A percentile compares a stretch with the other conserved stretches of the same genome.
Evolutionary conservation across 495 filamentous ascomycete species (phyloP).

Genomic region (Sordaria brevicollis): DNA sequence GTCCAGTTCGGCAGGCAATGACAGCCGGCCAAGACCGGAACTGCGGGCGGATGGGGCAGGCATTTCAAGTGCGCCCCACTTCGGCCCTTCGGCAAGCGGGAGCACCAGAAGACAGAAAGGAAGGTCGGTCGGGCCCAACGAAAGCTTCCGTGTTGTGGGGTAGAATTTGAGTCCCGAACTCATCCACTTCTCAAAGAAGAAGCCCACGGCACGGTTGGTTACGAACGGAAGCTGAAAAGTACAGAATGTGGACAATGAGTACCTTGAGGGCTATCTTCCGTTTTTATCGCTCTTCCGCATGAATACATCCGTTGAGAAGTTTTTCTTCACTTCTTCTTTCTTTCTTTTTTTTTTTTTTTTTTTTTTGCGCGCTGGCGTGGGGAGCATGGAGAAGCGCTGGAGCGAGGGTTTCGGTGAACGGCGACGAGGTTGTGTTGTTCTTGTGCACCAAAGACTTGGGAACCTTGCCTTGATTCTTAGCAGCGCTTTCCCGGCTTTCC

Average conservation of each 20-base stretch:
- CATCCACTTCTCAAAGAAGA: too few species aligned
- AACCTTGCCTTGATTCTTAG: not conserved
- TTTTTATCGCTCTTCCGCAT: not conserved
- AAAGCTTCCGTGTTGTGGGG: not conserved
- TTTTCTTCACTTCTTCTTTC: too few species aligned
- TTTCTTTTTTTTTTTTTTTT: not conserved
- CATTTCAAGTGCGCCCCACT: not conserved
- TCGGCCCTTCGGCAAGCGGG: not conserved
- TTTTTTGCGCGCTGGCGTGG: not conserved
- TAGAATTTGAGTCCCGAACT: not conserved
- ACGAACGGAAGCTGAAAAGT: not conserved
- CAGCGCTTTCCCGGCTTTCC: not conserved
- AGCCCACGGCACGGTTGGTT: too few species aligned
- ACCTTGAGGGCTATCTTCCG: not conserved
- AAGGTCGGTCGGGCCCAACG: not conserved
- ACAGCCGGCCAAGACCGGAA: too few species aligned
- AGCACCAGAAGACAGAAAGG: not conserved
- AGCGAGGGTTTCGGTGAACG: too few species aligned
- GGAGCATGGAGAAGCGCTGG: not conserved
- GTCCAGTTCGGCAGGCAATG: not conserved
- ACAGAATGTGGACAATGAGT: not conserved
- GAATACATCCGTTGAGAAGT: not conserved
- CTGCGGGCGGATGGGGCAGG: not conserved
- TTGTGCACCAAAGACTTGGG: not conserved
- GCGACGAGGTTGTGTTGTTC: not conserved